A percentile compares a stretch with the other conserved stretches of the same genome.
phyloP scores from a whole-genome alignment of 192 early-diverging fungal genomes.

The Coemansia sp. region DNA sequence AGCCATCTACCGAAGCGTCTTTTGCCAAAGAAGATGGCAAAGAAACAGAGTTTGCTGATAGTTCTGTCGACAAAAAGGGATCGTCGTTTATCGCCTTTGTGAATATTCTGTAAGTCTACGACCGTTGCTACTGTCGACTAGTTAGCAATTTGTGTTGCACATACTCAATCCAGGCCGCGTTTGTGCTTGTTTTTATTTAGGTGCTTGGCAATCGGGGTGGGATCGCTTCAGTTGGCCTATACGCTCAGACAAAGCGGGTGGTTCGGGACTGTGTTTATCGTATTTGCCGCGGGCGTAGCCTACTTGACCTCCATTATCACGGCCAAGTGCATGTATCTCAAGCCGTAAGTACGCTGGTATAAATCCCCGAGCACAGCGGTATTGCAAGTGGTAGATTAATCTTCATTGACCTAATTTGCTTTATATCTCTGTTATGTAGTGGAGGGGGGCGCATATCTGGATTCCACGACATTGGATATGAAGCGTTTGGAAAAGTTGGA shows the following conservation, averaged over 20 bases:
- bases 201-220: constrained; percentile 48
- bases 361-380: not conserved
- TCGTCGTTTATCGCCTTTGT: constrained; percentile 43
- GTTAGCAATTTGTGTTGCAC: not conserved
- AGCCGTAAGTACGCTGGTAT: constrained; percentile 39
- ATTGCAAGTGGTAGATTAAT: not conserved
- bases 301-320: constrained; percentile 39
- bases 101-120: constrained; percentile 39
- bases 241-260: constrained; percentile 50
- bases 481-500: constrained; percentile 42
- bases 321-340: constrained; percentile 45
- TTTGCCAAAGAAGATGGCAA: not conserved
- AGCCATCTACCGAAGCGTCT: not conserved
- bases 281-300: constrained; percentile 33
- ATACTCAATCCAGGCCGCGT: not conserved
- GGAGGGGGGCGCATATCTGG: constrained; percentile 45
- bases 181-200: constrained; percentile 8
- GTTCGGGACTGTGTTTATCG: constrained; percentile 39
- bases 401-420: not conserved
- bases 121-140: not conserved
- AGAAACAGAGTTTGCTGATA: not conserved
- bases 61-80: constrained; percentile 12
- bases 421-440: constrained; percentile 11
- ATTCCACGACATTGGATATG: constrained; percentile 47
- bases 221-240: constrained; percentile 45